Evolutionary conservation across 495 filamentous ascomycete genomes (phyloP).

Genomic region (Xylona heveae): DNA sequence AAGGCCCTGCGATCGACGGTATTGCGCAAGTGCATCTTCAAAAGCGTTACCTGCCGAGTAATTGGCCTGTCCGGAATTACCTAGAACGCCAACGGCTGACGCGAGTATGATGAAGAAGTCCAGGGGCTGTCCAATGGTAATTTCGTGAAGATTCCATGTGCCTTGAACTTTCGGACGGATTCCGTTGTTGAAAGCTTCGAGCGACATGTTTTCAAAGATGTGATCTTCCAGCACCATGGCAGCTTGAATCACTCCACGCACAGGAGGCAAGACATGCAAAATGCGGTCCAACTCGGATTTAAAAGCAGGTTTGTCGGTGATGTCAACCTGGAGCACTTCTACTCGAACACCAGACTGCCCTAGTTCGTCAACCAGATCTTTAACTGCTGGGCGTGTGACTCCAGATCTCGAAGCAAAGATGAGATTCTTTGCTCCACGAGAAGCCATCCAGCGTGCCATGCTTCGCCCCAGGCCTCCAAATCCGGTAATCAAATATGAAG

Average conservation of each 20-base stretch:
- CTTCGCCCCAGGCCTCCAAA: slow-evolving; percentile 21
- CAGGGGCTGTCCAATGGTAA: slow-evolving; percentile 7
- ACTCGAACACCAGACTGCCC: background rate
- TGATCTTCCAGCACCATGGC: slow-evolving; percentile 18
- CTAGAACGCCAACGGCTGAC: slow-evolving; percentile 21
- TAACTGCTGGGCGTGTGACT: background rate
- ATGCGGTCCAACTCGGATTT: too few relatives aligned
- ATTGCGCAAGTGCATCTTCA: slow-evolving; percentile 19
- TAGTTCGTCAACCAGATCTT: background rate
- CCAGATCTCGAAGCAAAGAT: slow-evolving; percentile 11
- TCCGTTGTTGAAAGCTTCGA: slow-evolving; percentile 4
- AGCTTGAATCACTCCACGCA: slow-evolving; percentile 19
- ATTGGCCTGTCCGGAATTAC: slow-evolving; percentile 21
- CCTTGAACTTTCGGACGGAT: slow-evolving; percentile 25
- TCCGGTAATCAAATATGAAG: slow-evolving; percentile 22
- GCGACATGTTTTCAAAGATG: background rate
- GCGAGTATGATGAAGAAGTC: slow-evolving; percentile 32
- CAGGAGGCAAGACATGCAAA: too few relatives aligned
- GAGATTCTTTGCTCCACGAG: slow-evolving; percentile 14
- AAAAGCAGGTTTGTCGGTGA: slow-evolving; percentile 5
- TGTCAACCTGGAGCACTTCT: background rate
- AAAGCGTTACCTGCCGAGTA: slow-evolving; percentile 19
- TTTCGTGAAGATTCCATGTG: slow-evolving; percentile 26
- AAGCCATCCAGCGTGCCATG: slow-evolving; percentile 20
- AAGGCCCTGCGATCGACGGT: slow-evolving; percentile 14